A percentile compares a stretch with the other conserved stretches of the same genome.
Evolutionary conservation across 192 early-diverging fungal species (phyloP).

Genomic region (Dimargaris xerosporica): DNA sequence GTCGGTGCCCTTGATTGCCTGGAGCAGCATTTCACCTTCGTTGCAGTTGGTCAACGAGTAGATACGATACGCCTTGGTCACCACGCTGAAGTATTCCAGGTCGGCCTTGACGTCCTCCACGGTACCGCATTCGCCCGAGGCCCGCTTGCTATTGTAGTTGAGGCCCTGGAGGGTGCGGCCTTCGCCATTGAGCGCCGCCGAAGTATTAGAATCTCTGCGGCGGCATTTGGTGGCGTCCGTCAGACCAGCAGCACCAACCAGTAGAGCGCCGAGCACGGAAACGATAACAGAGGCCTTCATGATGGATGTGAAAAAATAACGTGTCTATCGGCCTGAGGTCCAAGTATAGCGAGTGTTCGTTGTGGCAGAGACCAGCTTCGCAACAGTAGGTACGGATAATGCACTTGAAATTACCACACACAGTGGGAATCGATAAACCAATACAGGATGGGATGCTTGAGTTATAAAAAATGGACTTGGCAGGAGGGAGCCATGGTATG

Average conservation of each 20-base stretch:
- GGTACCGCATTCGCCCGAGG: constrained; percentile 40
- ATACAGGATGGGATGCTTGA: no score
- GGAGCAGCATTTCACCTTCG: constrained; percentile 37
- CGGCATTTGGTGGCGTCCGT: background rate
- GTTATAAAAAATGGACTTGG: no score
- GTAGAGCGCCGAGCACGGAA: background rate
- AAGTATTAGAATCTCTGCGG: background rate
- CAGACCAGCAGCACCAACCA: background rate
- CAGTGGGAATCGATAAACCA: no score
- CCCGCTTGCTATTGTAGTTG: constrained; percentile 39
- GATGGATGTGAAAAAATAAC: background rate
- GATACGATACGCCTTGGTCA: constrained; percentile 40
- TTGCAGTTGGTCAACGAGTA: constrained; percentile 50
- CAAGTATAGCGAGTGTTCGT: no score
- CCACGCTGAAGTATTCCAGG: constrained; percentile 32
- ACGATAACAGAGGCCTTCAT: background rate
- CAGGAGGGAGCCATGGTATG: no score
- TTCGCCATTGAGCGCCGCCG: background rate
- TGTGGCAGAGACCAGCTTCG: no score
- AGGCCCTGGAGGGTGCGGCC: constrained; percentile 30
- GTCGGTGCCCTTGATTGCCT: constrained; percentile 41
- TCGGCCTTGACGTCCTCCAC: constrained; percentile 40
- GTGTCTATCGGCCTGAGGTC: no score
- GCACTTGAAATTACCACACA: no score
- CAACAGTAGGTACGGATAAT: no score